Base-by-base conservation (phyloP, 148 eudicot genomes). In the Polygonum maritimum region DNA sequence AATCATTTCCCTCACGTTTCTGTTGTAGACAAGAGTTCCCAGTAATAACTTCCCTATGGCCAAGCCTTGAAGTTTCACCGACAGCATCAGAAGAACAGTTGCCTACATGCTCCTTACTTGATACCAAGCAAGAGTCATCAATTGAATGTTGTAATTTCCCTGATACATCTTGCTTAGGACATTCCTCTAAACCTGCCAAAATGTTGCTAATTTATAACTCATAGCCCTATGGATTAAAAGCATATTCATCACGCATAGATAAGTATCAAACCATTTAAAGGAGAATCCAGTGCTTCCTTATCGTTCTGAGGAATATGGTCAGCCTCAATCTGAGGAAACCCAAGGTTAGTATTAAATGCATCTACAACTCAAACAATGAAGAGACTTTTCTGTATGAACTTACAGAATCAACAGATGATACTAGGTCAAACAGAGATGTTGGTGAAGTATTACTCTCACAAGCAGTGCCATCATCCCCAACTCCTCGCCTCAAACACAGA, bases 111-210 rank as follows among this genome's bases (percentile, higher is more conserved):
- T 78, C 81, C 84, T 84, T 54, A 5, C 21, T 85, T 83, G 82
- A 71, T 33, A 81, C 82, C 26, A 75, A 70, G 80, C 92, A 90
- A 69, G 91, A 89, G 74, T 81, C 84, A 77, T 86, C 87, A 75
- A 12, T 38, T 74, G 92, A 78, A 78, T 74, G 83, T 35, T 74
- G 74, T 8, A 87, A 62, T 76, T 83, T 81, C 76, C 78, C 81
- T 48, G 86, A 75, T 49, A 78, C 47, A 75, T 74, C 73, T 75
- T 80, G 60, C 74, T 76, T 78, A 77, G 75, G 74, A 76, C 80
- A 86, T 79, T 82, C 71, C 71, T 67, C 19, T 35, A 33, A 67
- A 12, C 41, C 85, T 74, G 51, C 18, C 79, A 78, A 36, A 35
- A 67, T 14, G 3, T 38, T 5, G 16, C 40, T 63, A 33, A 63